phyloP scores from a whole-genome alignment of 2,329 filamentous ascomycete species.

The Rhynchosporium secalis region DNA sequence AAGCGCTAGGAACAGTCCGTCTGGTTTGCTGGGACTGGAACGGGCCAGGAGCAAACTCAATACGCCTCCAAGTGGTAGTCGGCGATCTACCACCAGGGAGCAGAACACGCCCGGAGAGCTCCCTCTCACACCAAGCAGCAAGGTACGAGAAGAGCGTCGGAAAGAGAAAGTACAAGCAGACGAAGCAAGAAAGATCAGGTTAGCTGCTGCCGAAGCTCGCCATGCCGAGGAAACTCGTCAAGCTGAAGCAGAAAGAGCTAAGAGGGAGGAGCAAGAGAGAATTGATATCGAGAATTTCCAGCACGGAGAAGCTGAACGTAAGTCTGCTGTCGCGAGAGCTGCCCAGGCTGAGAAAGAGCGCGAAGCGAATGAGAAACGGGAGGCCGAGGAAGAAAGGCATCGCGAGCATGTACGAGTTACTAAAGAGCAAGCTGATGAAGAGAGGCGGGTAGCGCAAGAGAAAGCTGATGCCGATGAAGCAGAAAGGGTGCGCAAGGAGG shows the following conservation, averaged over 20 bases:
- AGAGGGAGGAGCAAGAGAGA: slow-evolving; percentile 23
- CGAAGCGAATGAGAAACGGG: slow-evolving; percentile 19
- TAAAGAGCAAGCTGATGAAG: slow-evolving; percentile 28
- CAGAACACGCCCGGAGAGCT: slow-evolving; percentile 26
- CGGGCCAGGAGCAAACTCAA: slow-evolving; percentile 26
- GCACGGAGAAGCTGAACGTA: slow-evolving; percentile 23
- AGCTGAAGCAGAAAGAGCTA: slow-evolving; percentile 23
- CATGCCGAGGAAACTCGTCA: slow-evolving; percentile 23
- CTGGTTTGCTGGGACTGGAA: slow-evolving; percentile 24
- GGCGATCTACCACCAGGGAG: slow-evolving; percentile 22
- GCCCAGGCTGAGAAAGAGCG: slow-evolving; percentile 26
- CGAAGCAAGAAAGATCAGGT: slow-evolving; percentile 25
- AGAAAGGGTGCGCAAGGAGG: slow-evolving; percentile 9
- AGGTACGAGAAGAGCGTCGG: slow-evolving; percentile 26
- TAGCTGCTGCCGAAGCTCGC: slow-evolving; percentile 28
- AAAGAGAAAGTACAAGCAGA: slow-evolving; percentile 22
- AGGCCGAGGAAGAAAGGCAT: slow-evolving; percentile 23
- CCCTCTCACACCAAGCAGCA: slow-evolving; percentile 34
- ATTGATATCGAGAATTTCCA: slow-evolving; percentile 21
- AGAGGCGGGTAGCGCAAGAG: slow-evolving; percentile 23
- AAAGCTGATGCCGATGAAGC: slow-evolving; percentile 18
- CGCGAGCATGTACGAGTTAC: slow-evolving; percentile 19
- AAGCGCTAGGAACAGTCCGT: slow-evolving; percentile 27
- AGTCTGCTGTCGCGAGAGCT: slow-evolving; percentile 23
- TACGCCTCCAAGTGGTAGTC: slow-evolving; percentile 30